Evolutionary conservation across 306 rosid genomes (phyloP).

Genomic region (Vigna angularis): DNA sequence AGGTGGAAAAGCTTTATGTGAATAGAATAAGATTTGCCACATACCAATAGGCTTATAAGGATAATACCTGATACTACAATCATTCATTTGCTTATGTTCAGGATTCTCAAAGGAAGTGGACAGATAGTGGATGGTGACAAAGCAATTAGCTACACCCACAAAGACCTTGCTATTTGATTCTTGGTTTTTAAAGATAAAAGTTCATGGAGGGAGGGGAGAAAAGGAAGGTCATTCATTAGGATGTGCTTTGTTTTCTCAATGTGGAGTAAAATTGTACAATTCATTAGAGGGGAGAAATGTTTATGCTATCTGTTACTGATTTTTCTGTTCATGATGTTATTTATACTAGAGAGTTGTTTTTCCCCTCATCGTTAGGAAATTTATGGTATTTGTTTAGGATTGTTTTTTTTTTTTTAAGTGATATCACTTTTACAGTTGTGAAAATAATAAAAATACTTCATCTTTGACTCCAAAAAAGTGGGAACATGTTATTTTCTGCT

Average conservation of each 20-base stretch:
- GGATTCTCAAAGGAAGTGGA: slow-evolving; percentile 94
- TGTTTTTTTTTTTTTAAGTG: not conserved
- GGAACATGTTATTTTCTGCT: no score
- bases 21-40: not conserved
- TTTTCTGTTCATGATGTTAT: slow-evolving; percentile 25
- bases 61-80: slow-evolving; percentile 19
- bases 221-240: slow-evolving; percentile 16
- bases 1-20: slow-evolving; percentile 2
- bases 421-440: not conserved
- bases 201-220: slow-evolving; percentile 21
- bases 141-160: slow-evolving; percentile 71
- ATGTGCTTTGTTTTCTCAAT: slow-evolving; percentile 6
- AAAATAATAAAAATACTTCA: not conserved
- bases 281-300: slow-evolving; percentile 13
- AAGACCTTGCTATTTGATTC: slow-evolving; percentile 65
- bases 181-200: slow-evolving; percentile 19
- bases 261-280: slow-evolving; percentile 34
- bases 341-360: slow-evolving; percentile 8
- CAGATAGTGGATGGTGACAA: slow-evolving; percentile 90
- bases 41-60: slow-evolving; percentile 7
- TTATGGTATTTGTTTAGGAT: not conserved
- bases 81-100: slow-evolving; percentile 48
- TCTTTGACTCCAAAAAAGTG: no score
- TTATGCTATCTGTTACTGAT: not conserved
- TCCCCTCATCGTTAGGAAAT: slow-evolving; percentile 17